A percentile compares a stretch with the other conserved stretches of the same genome.
These are phyloP conservation scores for Eurotiales sp. DNA, from an alignment of 2,329 filamentous ascomycete genomes.

Conservation along the genomic window DNA sequence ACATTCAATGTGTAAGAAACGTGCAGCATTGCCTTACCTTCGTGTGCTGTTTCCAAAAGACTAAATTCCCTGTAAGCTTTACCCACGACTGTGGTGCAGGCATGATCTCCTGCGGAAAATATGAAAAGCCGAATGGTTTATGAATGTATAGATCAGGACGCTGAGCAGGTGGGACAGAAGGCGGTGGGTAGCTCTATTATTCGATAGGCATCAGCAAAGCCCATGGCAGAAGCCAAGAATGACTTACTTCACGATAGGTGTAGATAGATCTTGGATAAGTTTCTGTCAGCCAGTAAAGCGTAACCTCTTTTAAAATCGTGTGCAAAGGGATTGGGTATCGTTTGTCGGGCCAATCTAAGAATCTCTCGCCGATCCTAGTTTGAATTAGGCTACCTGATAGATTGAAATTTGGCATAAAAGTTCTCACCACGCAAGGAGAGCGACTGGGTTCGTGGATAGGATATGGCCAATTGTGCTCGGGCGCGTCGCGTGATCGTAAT, in stretches of 20 bases:
- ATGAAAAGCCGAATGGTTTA: constrained; percentile 47
- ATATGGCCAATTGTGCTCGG: constrained; percentile 56
- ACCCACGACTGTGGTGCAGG: constrained; percentile 37
- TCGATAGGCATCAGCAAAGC: neutral
- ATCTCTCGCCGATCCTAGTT: constrained; percentile 39
- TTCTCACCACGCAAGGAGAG: constrained; percentile 51
- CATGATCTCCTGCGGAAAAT: constrained; percentile 43
- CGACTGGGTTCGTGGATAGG: constrained; percentile 52
- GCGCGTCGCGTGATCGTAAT: constrained; percentile 50
- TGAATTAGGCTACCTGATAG: neutral
- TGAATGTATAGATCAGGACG: constrained; percentile 30
- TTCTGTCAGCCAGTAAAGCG: constrained; percentile 39
- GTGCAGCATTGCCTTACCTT: constrained; percentile 21
- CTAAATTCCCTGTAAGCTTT: constrained; percentile 35
- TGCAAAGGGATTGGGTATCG: constrained; percentile 24
- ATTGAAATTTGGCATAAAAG: neutral
- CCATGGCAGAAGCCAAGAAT: neutral
- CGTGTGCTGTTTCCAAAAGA: constrained; percentile 34
- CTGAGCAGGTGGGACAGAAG: constrained; percentile 16
- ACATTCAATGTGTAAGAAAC: neutral
- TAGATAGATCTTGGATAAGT: constrained; percentile 33
- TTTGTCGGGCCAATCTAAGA: constrained; percentile 33
- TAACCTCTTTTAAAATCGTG: constrained; percentile 31
- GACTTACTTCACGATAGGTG: constrained; percentile 28
- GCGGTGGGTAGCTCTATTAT: constrained; percentile 16